A percentile compares a stretch with the other conserved stretches of the same genome.
These are phyloP conservation scores for Backusella westeae DNA, from an alignment of 192 early-diverging fungal species.

Conservation along the genomic window DNA sequence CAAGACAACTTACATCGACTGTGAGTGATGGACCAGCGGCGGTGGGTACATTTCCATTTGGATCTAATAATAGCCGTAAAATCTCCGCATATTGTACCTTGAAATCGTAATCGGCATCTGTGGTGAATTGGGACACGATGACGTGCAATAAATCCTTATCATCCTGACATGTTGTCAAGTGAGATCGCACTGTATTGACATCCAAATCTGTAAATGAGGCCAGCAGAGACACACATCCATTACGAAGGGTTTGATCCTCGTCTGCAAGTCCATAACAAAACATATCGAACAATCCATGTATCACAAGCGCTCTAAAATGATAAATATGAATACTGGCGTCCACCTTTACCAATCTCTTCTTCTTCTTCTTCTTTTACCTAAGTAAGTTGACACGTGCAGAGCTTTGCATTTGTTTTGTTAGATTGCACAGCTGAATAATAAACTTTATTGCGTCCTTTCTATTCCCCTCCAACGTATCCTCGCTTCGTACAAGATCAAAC, in stretches of 20 bases:
- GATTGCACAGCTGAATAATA: constrained; percentile 73
- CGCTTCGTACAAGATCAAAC: constrained; percentile 62
- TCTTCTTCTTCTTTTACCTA: constrained; percentile 40
- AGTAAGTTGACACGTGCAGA: constrained; percentile 60
- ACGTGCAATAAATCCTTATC: constrained; percentile 61
- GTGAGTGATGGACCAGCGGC: constrained; percentile 26
- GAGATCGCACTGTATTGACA: constrained; percentile 67
- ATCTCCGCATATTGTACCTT: constrained; percentile 74
- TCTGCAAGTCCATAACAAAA: constrained; percentile 70
- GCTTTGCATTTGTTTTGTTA: constrained; percentile 71
- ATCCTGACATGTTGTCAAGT: constrained; percentile 60
- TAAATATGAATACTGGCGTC: no score
- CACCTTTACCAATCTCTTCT: no score
- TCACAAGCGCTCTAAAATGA: constrained; percentile 58
- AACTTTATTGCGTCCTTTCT: constrained; percentile 79
- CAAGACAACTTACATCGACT: constrained; percentile 27
- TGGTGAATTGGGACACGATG: constrained; percentile 63
- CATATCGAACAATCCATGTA: constrained; percentile 77
- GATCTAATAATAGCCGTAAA: constrained; percentile 74
- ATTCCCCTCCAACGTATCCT: constrained; percentile 44
- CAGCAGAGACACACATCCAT: constrained; percentile 69
- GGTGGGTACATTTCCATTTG: constrained; percentile 23
- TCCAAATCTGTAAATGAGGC: constrained; percentile 77
- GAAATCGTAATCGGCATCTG: constrained; percentile 61
- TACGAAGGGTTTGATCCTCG: constrained; percentile 51